These are phyloP conservation scores for Calycina herbarum DNA, from an alignment of 2,329 filamentous ascomycete genomes.

Conservation along the genomic window DNA sequence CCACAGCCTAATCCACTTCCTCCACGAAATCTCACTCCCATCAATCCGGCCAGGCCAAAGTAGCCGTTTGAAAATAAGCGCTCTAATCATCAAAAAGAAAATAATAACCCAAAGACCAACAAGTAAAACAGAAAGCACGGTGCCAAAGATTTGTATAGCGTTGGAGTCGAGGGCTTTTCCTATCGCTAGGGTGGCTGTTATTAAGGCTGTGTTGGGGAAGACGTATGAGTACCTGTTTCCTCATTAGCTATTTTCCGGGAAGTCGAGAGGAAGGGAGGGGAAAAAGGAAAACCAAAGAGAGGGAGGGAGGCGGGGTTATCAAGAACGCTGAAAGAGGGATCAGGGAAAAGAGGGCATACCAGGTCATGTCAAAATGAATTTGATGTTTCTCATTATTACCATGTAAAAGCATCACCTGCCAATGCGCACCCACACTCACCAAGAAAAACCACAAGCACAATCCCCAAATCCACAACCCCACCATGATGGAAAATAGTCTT, in stretches of 20 bases:
- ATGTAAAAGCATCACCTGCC: conserved; percentile 56
- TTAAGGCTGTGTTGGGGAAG: conserved; percentile 48
- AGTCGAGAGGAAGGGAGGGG: conserved; percentile 70
- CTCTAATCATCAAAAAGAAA: conserved; percentile 67
- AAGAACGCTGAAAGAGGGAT: not conserved
- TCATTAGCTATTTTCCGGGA: not conserved
- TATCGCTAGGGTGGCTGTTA: conserved; percentile 73
- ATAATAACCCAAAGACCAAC: conserved; percentile 69
- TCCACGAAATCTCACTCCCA: conserved; percentile 19
- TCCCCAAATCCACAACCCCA: conserved; percentile 78
- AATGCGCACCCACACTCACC: conserved; percentile 74
- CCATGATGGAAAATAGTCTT: conserved; percentile 55
- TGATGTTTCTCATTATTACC: conserved; percentile 44
- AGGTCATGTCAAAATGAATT: conserved; percentile 80
- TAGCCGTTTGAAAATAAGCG: conserved; percentile 66
- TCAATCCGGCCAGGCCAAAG: conserved; percentile 62
- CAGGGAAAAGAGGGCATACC: conserved; percentile 56
- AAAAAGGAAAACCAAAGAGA: conserved; percentile 37
- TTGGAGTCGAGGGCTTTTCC: conserved; percentile 59
- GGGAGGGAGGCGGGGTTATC: not conserved
- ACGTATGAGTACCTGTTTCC: conserved; percentile 59
- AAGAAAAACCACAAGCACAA: conserved; percentile 85
- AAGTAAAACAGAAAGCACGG: conserved; percentile 64
- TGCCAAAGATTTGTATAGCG: conserved; percentile 66
- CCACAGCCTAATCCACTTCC: conserved; percentile 16